Evolutionary conservation across 1,284 basidiomycete species (phyloP), one percentile per base, ranked within the genome.

Genomic region (Fomitopsis palustris): DNA sequence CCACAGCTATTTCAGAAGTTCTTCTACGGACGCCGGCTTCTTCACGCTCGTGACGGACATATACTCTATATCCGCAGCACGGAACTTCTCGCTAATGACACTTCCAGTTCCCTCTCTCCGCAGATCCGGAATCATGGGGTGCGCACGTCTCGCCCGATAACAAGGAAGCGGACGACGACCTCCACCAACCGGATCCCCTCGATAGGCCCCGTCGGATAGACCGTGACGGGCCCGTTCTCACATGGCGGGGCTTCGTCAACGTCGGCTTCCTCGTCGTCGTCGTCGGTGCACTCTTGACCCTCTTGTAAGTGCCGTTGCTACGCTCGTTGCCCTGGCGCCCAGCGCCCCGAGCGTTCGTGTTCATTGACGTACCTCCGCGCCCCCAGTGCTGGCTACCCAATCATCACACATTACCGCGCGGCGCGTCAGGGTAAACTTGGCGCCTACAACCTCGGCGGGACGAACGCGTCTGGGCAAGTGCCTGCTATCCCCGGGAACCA

Each of bases 401-500:
- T 87, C 67, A 76, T 85, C 58, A 68, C 72, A 19, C 77, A 75
- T 58, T 77, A 76, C 58, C 74, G 72, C n/a, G 61, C 66, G 16
- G 62, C 67, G 27, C 60, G 57, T 17, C 61, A 62, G 54, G 63
- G 69, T 23, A 71, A 41, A 0, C 62, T 72, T 12, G 74, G 75
- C 41, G 80, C 75, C 10, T 81, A 77, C 71, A 84, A 83, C 62
- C 65, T 84, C 31, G 84, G 84, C 10, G 84, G 83, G 4, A 80
- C 67, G 33, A 84, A 85, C 63, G 73, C 74, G 9, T 74, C 76
- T 1, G 83, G 82, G 2, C 81, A 83, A 69, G 69, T 76, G 8
- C 72, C 75, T 16, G 53, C 61, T n/a, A 65, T 75, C 27, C 63
- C 72, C 2, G 74, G 74, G 14, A 72, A 78, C 60, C 76, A 77